These are phyloP conservation scores for Fusarium caatingaense DNA, from an alignment of 2,329 filamentous ascomycete genomes.

Conservation along the genomic window DNA sequence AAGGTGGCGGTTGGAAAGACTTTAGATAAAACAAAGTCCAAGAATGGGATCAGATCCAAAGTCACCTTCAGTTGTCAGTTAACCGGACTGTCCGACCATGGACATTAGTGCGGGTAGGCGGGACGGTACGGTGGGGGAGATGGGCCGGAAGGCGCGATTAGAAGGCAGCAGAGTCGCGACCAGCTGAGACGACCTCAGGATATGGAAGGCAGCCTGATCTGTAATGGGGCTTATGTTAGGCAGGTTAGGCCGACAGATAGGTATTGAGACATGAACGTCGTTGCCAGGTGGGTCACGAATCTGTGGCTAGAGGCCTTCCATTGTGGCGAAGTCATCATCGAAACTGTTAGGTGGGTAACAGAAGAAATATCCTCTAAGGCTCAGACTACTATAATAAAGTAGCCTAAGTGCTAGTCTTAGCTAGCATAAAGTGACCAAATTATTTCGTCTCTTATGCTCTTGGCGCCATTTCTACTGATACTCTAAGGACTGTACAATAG, in stretches of 20 bases:
- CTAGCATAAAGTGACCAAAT: too few species aligned
- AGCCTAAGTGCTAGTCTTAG: too few species aligned
- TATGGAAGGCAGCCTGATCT: neutral
- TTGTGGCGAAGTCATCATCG: neutral
- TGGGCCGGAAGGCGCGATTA: conserved; percentile 31
- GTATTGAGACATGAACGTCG: neutral
- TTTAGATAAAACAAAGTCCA: neutral
- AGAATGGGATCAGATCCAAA: neutral
- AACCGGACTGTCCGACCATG: conserved; percentile 22
- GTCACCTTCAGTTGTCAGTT: conserved; percentile 7
- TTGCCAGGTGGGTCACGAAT: conserved; percentile 4
- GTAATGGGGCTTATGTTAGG: conserved; percentile 5
- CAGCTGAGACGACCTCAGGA: conserved; percentile 9
- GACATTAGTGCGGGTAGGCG: conserved; percentile 26
- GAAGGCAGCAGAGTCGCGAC: conserved; percentile 20
- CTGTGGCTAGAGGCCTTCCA: neutral
- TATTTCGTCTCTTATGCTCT: too few species aligned
- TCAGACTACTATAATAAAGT: too few species aligned
- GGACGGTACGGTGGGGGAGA: conserved; percentile 34
- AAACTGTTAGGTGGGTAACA: neutral
- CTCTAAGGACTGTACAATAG: too few species aligned
- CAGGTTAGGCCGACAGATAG: neutral
- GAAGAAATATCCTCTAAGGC: too few species aligned
- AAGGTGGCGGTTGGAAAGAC: neutral
- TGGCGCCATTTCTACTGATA: too few species aligned